Evolutionary conservation across 306 rosid species (phyloP).

Genomic region (Fragaria iinumae): DNA sequence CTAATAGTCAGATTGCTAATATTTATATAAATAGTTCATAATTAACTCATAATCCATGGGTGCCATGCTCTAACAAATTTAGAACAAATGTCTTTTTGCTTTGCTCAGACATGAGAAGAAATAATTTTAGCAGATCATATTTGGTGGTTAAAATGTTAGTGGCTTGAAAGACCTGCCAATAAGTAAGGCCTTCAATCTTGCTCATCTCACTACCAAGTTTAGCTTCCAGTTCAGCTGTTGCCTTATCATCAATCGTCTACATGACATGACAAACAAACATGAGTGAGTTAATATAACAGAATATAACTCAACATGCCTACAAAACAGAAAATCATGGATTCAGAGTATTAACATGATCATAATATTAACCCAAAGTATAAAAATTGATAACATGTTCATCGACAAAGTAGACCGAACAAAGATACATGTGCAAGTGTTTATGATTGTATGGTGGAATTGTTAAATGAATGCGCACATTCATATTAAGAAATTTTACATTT

Average conservation of each 20-base stretch:
- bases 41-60: neutral
- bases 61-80: conserved; percentile 5
- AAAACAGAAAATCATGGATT: neutral
- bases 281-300: neutral
- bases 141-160: conserved; percentile 4
- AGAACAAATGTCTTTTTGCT: neutral
- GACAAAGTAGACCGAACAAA: neutral
- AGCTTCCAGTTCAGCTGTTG: neutral
- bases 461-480: neutral
- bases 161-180: conserved; percentile 12
- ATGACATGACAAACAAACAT: neutral
- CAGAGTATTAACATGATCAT: neutral
- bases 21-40: neutral
- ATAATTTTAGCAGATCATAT: neutral
- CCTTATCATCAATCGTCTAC: neutral
- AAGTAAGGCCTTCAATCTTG: conserved; percentile 6
- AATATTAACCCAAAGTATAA: neutral
- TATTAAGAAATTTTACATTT: neutral
- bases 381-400: neutral
- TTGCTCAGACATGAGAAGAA: conserved; percentile 6
- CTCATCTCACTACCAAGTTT: neutral
- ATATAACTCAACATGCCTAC: neutral
- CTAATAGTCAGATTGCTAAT: neutral
- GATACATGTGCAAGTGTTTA: neutral
- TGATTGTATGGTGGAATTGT: neutral